Base-by-base conservation (phyloP, 2,329 filamentous ascomycete species). In the Aspergillus fischeri region DNA sequence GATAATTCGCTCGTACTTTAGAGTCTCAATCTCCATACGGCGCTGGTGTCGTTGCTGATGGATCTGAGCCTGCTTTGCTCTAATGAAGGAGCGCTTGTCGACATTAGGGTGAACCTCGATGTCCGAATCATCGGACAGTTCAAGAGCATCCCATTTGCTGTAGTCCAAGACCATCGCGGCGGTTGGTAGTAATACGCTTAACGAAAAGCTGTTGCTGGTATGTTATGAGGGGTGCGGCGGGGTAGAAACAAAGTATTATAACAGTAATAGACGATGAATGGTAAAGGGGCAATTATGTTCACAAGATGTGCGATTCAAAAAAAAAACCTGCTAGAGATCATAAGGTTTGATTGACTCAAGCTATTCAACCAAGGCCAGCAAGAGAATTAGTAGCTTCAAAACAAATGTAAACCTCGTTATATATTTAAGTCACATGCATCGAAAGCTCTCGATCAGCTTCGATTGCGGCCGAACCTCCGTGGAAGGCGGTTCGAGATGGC, bases 61-160 rank as follows among this genome's bases (percentile, higher is more conserved):
- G 68, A 99, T 99, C 78, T 99, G 92, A 67, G 87, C 89, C 79
- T 97, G 94, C 78, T 99, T 99, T 63, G 94, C 95, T 64, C 93
- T 91, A 74, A 99, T 99, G 77, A 99, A 99, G 60, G 93, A 97
- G 52, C 89, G 86, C 77, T 99, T 99, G 80, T 99, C 94, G 73
- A 99, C 94, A 73, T 99, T 99, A 59, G 94, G 94, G 76, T 99
- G 94, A 52, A 97, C 94, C 78, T 99, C 94, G 68, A 99, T 88
- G 70, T 99, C 94, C 52, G 92, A 97, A 77, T 99, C 94, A 77
- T 99, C 94, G 70, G 91, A 96, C 72, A 99, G 87, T 86, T 99
- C 94, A 71, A 99, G 85, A 58, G 89, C 88, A 73, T 97, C 81
- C 81, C 81, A 83, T 72, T 83, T 83, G 70, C 80, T 82, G 69